A percentile compares a stretch with the other conserved stretches of the same genome.
Evolutionary conservation across 2,329 filamentous ascomycete species (phyloP).

Genomic region (Harringtonia aguacate): DNA sequence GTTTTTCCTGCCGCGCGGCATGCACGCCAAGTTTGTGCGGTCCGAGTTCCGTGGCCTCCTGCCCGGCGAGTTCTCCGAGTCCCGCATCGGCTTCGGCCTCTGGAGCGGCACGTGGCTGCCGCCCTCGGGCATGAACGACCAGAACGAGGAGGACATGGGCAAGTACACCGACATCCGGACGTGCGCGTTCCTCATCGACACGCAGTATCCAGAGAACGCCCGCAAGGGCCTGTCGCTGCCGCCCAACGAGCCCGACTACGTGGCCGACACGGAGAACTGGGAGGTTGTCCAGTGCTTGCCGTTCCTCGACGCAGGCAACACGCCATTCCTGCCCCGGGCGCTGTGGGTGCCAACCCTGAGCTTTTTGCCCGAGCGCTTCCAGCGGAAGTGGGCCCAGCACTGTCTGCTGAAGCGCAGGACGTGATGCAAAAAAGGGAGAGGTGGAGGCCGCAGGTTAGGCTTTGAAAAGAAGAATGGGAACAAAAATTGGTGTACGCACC

Average conservation of each 20-base stretch:
- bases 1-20: slow-evolving; percentile 75
- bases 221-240: slow-evolving; percentile 31
- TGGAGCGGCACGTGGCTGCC: slow-evolving; percentile 78
- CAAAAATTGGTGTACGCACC: not conserved
- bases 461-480: not conserved
- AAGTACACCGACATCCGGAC: slow-evolving; percentile 74
- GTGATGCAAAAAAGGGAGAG: too few relatives aligned
- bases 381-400: slow-evolving; percentile 77
- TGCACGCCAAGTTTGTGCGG: slow-evolving; percentile 80
- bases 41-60: slow-evolving; percentile 84
- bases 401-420: slow-evolving; percentile 52
- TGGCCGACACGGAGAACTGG: slow-evolving; percentile 66
- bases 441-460: not conserved
- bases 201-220: slow-evolving; percentile 54
- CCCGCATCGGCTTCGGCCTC: slow-evolving; percentile 55
- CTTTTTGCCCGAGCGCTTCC: slow-evolving; percentile 57
- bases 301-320: slow-evolving; percentile 73
- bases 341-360: slow-evolving; percentile 70
- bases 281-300: slow-evolving; percentile 61
- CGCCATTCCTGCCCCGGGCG: slow-evolving; percentile 61
- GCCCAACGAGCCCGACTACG: slow-evolving; percentile 68
- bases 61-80: slow-evolving; percentile 81
- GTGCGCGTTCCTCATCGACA: slow-evolving; percentile 83
- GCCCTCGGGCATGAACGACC: slow-evolving; percentile 81
- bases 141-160: slow-evolving; percentile 71